Base-by-base conservation (phyloP, 768 basidiomycete genomes). In the Mycena filopes region DNA sequence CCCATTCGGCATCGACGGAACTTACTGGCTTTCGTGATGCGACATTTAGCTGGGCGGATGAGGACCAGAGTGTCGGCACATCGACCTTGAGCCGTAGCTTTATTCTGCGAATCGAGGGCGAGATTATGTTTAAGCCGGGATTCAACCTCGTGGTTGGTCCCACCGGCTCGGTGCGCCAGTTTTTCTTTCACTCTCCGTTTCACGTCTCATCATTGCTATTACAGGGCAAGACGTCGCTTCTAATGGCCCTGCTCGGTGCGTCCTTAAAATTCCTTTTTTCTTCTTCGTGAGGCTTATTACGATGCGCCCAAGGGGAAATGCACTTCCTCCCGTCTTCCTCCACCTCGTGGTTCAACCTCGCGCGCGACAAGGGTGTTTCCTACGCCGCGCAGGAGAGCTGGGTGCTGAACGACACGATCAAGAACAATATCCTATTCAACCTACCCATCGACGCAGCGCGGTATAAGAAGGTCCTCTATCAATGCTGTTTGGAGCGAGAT, bases 401-500 rank as follows among this genome's bases (percentile, higher is more conserved):
- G 89, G 83, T 88, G 12, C 81, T 85, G 72, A 88, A 87, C 62
- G 86, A 86, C 60, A 87, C 85, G 0, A 85, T 87, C 13, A 54
- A 50, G 25, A 42, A 56, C 23, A 66, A 66, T 31, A 66, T 66
- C 29, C 26, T 56, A 5, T 60, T 66, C 50, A 45, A 50, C 18
- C 16, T 55, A 10, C 53, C 47, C 0, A 28, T n/a, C 83, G 87
- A 0, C 93, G 87, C 61, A 90, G 86, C 84, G 62, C 83, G 90
- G 10, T 96, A 96, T 73, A 88, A 88, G 81, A 85, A 88, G 72
- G 93, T 90, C 1, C 75, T 97, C 40, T 76, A 84, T 18, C 92
- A 94, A 72, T 89, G 93, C n/a, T 91, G 86, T 57, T 79, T 96
- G 43, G 89, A 90, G 63, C 82, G 84, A 7, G 94, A 96, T 72